A percentile compares a stretch with the other conserved stretches of the same genome.
These are phyloP conservation scores for Xylaria flabelliformis DNA, from an alignment of 495 filamentous ascomycete species.

Conservation along the genomic window DNA sequence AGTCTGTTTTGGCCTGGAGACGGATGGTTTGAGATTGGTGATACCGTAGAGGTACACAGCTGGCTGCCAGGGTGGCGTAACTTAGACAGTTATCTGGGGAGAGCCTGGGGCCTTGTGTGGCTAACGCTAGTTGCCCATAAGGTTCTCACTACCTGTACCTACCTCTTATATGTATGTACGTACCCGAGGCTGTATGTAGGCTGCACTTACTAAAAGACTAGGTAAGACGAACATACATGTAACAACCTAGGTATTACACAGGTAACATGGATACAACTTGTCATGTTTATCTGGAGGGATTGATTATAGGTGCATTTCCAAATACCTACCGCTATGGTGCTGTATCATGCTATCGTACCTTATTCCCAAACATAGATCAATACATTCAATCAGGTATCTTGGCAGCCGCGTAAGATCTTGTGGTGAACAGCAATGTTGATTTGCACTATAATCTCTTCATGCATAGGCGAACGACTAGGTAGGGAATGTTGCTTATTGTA, in stretches of 20 bases:
- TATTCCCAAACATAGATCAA: background rate
- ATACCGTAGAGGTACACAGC: constrained; percentile 12
- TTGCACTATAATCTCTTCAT: background rate
- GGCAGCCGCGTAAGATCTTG: background rate
- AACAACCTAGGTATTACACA: no score
- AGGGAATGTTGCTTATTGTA: background rate
- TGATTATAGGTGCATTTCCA: background rate
- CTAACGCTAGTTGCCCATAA: background rate
- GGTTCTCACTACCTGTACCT: background rate
- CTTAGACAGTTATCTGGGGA: background rate
- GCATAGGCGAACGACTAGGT: background rate
- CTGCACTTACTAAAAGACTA: no score
- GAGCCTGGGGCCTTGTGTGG: constrained; percentile 5
- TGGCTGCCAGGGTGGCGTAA: background rate
- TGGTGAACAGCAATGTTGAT: background rate
- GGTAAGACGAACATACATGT: no score
- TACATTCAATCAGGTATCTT: background rate
- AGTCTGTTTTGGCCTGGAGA: background rate
- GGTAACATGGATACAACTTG: no score
- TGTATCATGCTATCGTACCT: background rate
- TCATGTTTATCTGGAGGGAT: background rate
- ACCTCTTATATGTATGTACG: no score
- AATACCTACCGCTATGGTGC: background rate
- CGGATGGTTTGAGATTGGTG: constrained; percentile 5
- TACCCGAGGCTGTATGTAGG: no score